phyloP scores from a whole-genome alignment of 192 early-diverging fungal species.

The Rhizophagus prolifer region DNA sequence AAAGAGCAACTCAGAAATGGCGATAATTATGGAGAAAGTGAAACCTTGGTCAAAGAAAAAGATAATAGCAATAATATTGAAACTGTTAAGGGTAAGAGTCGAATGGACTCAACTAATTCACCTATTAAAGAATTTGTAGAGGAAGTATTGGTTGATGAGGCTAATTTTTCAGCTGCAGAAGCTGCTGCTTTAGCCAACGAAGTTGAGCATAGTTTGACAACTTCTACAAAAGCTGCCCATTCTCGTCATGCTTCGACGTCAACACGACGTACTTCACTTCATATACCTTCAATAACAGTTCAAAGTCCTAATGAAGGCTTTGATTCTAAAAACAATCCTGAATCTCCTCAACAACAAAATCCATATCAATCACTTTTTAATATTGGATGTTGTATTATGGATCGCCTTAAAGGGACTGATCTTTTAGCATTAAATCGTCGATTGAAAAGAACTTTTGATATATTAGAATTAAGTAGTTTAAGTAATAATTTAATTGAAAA shows the following conservation, averaged over 20 bases:
- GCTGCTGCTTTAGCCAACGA: slow-evolving; percentile 27
- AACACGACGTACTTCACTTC: background rate
- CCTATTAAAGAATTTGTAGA: slow-evolving; percentile 28
- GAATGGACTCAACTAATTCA: slow-evolving; percentile 14
- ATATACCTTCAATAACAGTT: background rate
- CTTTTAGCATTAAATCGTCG: slow-evolving; percentile 52
- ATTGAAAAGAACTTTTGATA: slow-evolving; percentile 56
- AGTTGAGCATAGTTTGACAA: slow-evolving; percentile 18
- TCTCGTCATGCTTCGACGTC: slow-evolving; percentile 14
- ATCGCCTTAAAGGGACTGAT: slow-evolving; percentile 52
- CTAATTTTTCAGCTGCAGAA: slow-evolving; percentile 27
- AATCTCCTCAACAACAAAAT: slow-evolving; percentile 32
- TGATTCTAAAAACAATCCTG: background rate
- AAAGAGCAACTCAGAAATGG: slow-evolving; percentile 22
- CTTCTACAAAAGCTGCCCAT: background rate
- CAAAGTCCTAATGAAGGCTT: background rate
- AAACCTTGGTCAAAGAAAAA: background rate
- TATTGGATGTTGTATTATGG: slow-evolving; percentile 38
- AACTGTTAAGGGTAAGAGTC: slow-evolving; percentile 21
- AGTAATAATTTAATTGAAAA: slow-evolving; percentile 58
- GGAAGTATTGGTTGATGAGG: slow-evolving; percentile 25
- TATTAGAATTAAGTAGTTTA: slow-evolving; percentile 51
- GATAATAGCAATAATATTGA: background rate
- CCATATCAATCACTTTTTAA: slow-evolving; percentile 48
- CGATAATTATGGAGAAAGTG: background rate